Conservation (phyloP, 1,139 yeast genomes). For the Candida smagusa region DNA sequence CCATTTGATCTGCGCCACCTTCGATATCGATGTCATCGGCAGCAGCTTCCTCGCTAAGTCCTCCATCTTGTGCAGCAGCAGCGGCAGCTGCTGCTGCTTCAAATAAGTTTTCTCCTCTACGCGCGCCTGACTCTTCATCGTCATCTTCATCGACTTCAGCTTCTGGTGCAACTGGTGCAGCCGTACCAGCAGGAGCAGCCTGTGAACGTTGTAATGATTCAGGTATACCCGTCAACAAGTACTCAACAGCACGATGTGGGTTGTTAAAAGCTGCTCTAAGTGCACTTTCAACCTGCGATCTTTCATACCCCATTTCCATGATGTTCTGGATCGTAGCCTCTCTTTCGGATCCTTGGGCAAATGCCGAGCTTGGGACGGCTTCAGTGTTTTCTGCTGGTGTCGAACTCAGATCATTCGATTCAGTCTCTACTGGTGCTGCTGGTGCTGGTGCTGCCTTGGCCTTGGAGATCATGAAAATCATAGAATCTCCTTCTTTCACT, state of each 20-base stretch:
- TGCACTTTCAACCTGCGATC: constrained; percentile 85
- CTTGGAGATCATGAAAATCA: constrained; percentile 83
- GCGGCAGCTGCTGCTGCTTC: constrained; percentile 73
- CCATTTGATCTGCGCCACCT: constrained; percentile 53
- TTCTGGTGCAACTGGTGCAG: constrained; percentile 21
- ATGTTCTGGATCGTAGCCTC: constrained; percentile 73
- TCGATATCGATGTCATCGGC: constrained; percentile 18
- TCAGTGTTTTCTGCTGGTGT: constrained; percentile 20
- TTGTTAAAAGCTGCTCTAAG: constrained; percentile 94
- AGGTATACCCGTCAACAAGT: constrained; percentile 87
- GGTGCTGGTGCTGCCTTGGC: constrained; percentile 24
- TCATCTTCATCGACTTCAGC: constrained; percentile 21
- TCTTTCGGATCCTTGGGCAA: constrained; percentile 63
- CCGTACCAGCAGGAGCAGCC: constrained; percentile 7
- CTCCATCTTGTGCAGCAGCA: constrained; percentile 25
- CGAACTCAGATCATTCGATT: neutral
- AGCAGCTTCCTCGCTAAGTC: constrained; percentile 11
- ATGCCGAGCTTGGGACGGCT: constrained; percentile 30
- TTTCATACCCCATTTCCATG: constrained; percentile 95
- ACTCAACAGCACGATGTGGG: constrained; percentile 98
- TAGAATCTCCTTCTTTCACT: constrained; percentile 85
- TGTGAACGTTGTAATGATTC: constrained; percentile 47
- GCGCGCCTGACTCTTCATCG: constrained; percentile 23
- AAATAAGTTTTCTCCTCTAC: constrained; percentile 51
- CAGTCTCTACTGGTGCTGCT: neutral